Evolutionary conservation across 2,329 filamentous ascomycete species (phyloP).

Genomic region (Albifimbria verrucaria): DNA sequence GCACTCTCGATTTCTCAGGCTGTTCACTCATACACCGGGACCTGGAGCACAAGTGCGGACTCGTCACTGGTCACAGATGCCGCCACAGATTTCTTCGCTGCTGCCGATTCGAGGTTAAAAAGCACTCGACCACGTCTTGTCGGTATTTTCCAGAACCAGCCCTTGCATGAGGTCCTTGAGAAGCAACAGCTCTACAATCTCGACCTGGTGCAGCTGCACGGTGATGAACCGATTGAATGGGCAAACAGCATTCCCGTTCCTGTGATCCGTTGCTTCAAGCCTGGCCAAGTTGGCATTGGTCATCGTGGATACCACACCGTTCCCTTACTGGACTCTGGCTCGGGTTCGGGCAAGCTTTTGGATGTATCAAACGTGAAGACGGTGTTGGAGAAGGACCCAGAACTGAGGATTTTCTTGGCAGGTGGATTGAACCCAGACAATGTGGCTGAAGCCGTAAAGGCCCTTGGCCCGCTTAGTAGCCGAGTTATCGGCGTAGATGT

Average conservation of each 20-base stretch:
- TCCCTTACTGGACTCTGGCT: constrained; percentile 82
- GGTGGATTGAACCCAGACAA: constrained; percentile 82
- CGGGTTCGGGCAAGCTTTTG: constrained; percentile 76
- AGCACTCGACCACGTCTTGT: constrained; percentile 71
- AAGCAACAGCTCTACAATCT: constrained; percentile 73
- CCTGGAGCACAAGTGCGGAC: constrained; percentile 28
- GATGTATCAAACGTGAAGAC: constrained; percentile 67
- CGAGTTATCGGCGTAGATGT: constrained; percentile 84
- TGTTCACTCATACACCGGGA: constrained; percentile 65
- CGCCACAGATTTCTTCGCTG: constrained; percentile 70
- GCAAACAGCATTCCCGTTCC: constrained; percentile 84
- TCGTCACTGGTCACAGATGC: constrained; percentile 21
- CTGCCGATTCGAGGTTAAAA: constrained; percentile 44
- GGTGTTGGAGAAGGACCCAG: constrained; percentile 62
- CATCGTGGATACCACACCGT: constrained; percentile 77
- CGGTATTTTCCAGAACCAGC: constrained; percentile 91
- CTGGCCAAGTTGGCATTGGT: constrained; percentile 68
- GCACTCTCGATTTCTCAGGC: constrained; percentile 77
- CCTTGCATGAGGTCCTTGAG: constrained; percentile 75
- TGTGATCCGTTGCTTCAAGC: constrained; percentile 82
- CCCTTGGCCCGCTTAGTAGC: constrained; percentile 55
- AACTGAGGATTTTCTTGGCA: constrained; percentile 76
- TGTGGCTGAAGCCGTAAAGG: constrained; percentile 62
- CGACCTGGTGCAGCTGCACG: constrained; percentile 91
- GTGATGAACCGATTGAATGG: constrained; percentile 90